Evolutionary conservation across 2,329 filamentous ascomycete genomes (phyloP), one percentile per base, ranked within the genome.

Genomic region (Venturia carpophila): DNA sequence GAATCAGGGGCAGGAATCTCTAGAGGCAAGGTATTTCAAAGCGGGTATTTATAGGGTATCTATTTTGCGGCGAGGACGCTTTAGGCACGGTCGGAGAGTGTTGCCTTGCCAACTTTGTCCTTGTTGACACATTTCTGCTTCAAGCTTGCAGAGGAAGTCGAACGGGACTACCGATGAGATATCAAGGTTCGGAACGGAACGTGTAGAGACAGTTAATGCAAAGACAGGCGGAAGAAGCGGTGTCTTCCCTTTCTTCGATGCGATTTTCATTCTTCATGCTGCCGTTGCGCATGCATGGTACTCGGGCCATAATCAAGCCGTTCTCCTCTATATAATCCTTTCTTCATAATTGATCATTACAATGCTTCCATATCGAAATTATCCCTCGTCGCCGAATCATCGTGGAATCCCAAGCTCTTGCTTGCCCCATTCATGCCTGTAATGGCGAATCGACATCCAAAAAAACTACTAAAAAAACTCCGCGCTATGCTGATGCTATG

Each of bases 401-500:
- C 52, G n/a, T 37, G 24, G 21, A 17, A 60, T 60, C 19, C 27
- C 58, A 60, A 60, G 58, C 58, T 60, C 58, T 42, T 21, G 34
- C 41, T 41, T 60, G 19, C 24, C 37, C 19, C 17, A 13, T 60
- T 11, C 39, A 4, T 11, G 39, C 30, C 15, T 19, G n/a, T 15
- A n/a, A 30, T 52, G 47, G 3, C n/a, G 13, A 15, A 3, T 11
- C 11, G 5, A 55, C 34, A 30, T 55, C 30, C 24, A 30, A 55
- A 34, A n/a, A n/a, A n/a, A n/a, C n/a, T n/a, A n/a, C n/a, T n/a
- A n/a, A n/a, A 55, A 4, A 55, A 34, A 55, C 49, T 21, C 49
- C 49, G 9, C 13, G 49, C 49, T 55, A 55, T 55, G 49, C 49
- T 34, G 30, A 34, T 34, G 49, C 49, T 30, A 55, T 55, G 49